These are phyloP conservation scores for Solanum pinnatisectum DNA, from an alignment of 257 asterid species.

Conservation along the genomic window DNA sequence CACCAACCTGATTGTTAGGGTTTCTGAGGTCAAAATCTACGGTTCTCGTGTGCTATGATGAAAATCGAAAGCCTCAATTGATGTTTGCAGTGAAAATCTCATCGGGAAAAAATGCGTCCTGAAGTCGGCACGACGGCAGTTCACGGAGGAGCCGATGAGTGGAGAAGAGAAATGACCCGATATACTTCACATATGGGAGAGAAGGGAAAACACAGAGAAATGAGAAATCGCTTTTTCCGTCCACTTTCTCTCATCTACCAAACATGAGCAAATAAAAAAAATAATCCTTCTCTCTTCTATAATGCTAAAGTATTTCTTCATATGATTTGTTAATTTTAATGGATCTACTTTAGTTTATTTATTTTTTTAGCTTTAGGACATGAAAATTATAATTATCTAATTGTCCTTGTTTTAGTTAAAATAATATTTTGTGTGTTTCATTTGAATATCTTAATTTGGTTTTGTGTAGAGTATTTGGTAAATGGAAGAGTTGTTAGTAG, in stretches of 20 bases:
- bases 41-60: background rate
- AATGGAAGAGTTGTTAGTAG: background rate
- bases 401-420: background rate
- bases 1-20: background rate
- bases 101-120: background rate
- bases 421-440: background rate
- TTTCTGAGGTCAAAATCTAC: background rate
- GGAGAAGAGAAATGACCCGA: background rate
- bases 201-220: background rate
- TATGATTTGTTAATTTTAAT: background rate
- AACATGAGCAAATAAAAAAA: background rate
- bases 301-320: background rate
- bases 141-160: background rate
- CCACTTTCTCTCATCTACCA: slow-evolving; percentile 8
- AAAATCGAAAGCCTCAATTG: background rate
- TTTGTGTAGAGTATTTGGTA: background rate
- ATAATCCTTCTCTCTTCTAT: background rate
- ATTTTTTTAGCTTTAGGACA: background rate
- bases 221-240: background rate
- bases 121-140: background rate
- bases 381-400: background rate
- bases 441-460: background rate
- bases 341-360: background rate
- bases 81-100: background rate
- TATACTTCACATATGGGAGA: background rate